phyloP scores from a whole-genome alignment of 1,284 basidiomycete genomes.

The Boletus coffeatus region DNA sequence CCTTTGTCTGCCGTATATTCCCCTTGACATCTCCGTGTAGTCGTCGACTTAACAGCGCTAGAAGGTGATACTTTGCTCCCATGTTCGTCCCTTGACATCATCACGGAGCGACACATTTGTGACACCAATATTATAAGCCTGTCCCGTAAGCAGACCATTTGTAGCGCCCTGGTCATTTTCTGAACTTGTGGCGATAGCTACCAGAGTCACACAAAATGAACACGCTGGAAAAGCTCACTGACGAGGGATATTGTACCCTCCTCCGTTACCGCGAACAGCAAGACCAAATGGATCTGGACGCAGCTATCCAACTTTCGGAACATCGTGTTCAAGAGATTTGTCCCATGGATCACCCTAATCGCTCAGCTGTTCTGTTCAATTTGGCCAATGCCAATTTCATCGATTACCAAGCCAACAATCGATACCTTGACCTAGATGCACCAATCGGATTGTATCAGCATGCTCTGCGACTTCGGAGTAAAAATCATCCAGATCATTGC shows the following conservation, averaged over 20 bases:
- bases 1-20: neutral
- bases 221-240: neutral
- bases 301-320: neutral
- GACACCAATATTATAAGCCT: neutral
- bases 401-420: neutral
- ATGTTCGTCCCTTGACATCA: neutral
- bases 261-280: neutral
- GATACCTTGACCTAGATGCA: neutral
- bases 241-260: neutral
- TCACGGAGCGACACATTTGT: neutral
- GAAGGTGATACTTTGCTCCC: neutral
- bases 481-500: neutral
- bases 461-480: neutral
- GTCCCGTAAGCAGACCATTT: neutral
- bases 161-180: neutral
- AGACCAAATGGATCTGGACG: neutral
- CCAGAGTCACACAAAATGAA: neutral
- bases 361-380: neutral
- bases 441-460: neutral
- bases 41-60: neutral
- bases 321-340: neutral
- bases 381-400: neutral
- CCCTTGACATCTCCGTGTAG: neutral
- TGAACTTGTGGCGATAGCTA: neutral
- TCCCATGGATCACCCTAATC: neutral